These are phyloP conservation scores for Moesziomyces parantarcticus DNA, from an alignment of 1,284 basidiomycete species.

Conservation along the genomic window DNA sequence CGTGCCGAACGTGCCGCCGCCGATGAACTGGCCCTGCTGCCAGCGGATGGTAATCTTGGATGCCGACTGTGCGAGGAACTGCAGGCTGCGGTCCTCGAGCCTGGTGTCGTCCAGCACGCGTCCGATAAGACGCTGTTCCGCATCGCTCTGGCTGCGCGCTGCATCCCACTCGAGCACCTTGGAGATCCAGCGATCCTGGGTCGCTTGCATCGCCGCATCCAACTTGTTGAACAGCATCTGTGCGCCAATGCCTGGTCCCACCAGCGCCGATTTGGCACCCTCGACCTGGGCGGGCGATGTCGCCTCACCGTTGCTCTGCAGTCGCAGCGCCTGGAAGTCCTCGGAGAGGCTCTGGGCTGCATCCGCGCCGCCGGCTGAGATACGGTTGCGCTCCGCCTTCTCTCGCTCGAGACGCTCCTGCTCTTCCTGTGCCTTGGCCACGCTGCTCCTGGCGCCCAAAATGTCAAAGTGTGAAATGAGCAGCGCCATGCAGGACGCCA, in stretches of 20 bases:
- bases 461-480: conserved; percentile 98
- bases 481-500: conserved; percentile 94
- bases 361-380: conserved; percentile 44
- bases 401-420: conserved; percentile 60
- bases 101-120: conserved; percentile 66
- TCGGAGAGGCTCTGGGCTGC: conserved; percentile 29
- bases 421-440: conserved; percentile 63
- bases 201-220: conserved; percentile 54
- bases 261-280: conserved; percentile 73
- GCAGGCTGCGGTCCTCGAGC: conserved; percentile 63
- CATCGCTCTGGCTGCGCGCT: conserved; percentile 54
- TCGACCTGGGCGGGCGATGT: conserved; percentile 5
- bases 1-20: too few relatives aligned
- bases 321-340: conserved; percentile 32
- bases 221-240: conserved; percentile 51
- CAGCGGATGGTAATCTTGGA: conserved; percentile 94
- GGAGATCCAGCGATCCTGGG: conserved; percentile 58
- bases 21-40: conserved; percentile 97
- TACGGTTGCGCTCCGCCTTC: conserved; percentile 48
- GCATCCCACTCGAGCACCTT: conserved; percentile 61
- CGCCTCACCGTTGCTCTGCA: conserved; percentile 70
- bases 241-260: conserved; percentile 48
- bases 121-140: conserved; percentile 62
- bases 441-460: conserved; percentile 67
- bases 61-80: conserved; percentile 70